Evolutionary conservation across 306 rosid species (phyloP), one percentile per base, ranked within the genome.

Genomic region (Alnus glutinosa): DNA sequence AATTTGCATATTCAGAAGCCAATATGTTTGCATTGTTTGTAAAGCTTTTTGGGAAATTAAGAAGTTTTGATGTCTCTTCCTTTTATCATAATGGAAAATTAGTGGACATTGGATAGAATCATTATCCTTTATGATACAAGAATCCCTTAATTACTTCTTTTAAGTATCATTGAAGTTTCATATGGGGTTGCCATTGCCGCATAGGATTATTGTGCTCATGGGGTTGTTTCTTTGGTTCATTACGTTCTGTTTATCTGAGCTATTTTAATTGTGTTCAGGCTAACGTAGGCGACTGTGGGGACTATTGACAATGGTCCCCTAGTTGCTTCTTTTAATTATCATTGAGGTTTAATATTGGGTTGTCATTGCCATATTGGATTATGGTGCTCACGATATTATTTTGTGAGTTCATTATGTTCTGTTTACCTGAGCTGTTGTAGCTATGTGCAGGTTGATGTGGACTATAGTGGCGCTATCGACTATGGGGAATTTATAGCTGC

Each of bases 401-500:
- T 48, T 2, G 3, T 62, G 70, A 37, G 54, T 59, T 69, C 46
- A 67, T 75, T 16, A 44, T 81, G 67, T 77, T 74, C 49, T 51
- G 32, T 78, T 37, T 50, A 48, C 54, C 92, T 83, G 39, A 90
- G 82, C 78, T 73, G 75, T 57, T 82, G 74, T 82, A 47, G 70
- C 83, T 80, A 49, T 88, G 81, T 77, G 30, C 92, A 94, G 98
- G 98, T 97, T 85, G 98, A 94, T 79, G 94, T 94, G 77, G 98
- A 94, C 87, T 92, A 90, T 75, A 94, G 96, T 81, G 98, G 98
- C 69, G 91, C 98, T 39, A 94, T 94, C 76, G 98, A 94, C 83
- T 94, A 94, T 75, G 98, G 97, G 71, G 98, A 94, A 79, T 94
- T 94, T 80, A 89, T 94, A 79, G 98, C 98, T 68, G 98, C 98